phyloP scores from a whole-genome alignment of 805 yeast species.

The Candida coquimbonensis region DNA sequence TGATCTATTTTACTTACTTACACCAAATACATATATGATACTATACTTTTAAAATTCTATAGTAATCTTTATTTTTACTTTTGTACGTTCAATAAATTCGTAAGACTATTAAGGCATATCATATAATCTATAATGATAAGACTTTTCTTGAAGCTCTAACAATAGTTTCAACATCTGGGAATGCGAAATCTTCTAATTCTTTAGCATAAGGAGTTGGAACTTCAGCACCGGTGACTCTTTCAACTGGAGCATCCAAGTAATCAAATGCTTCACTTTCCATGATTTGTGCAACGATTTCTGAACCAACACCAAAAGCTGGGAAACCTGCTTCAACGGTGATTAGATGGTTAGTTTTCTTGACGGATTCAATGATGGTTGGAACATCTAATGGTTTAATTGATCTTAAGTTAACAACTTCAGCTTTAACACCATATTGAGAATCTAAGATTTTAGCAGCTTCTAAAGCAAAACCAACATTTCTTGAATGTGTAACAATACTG shows the following conservation, averaged over 20 bases:
- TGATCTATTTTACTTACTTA: too few species aligned
- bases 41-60: neutral
- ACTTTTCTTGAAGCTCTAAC: conserved; percentile 82
- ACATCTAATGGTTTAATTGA: conserved; percentile 95
- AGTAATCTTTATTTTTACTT: neutral
- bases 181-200: conserved; percentile 94
- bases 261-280: conserved; percentile 99
- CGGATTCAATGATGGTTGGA: conserved; percentile 74
- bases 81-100: too few species aligned
- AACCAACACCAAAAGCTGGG: conserved; percentile 98
- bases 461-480: conserved; percentile 80
- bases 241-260: conserved; percentile 96
- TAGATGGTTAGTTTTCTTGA: conserved; percentile 95
- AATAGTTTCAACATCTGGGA: conserved; percentile 93
- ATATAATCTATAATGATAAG: conserved; percentile 49
- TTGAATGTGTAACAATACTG: conserved; percentile 83
- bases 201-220: conserved; percentile 98
- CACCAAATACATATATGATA: conserved; percentile 1
- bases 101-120: neutral
- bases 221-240: conserved; percentile 98
- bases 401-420: conserved; percentile 93
- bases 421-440: conserved; percentile 79
- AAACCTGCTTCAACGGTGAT: conserved; percentile 95
- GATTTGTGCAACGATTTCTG: conserved; percentile 94
- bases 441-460: conserved; percentile 86